These are phyloP conservation scores for Triglochin maritima DNA, from an alignment of 106 monocot species.

Conservation along the genomic window DNA sequence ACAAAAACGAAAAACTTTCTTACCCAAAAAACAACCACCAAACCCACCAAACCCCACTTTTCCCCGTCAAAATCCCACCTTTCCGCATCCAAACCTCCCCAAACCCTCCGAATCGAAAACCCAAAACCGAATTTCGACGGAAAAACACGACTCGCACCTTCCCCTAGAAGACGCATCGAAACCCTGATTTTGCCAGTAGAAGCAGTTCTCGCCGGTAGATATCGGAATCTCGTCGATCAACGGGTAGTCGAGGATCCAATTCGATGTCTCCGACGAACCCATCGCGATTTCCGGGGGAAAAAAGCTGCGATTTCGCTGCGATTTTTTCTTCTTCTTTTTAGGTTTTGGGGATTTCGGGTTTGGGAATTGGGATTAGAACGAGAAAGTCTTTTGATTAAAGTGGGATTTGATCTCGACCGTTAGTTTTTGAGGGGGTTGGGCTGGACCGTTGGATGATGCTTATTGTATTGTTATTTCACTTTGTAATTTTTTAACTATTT, in stretches of 20 bases:
- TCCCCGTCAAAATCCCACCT: too few species aligned
- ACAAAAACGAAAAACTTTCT: too few species aligned
- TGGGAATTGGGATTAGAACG: background rate
- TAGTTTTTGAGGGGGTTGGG: too few species aligned
- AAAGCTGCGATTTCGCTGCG: background rate
- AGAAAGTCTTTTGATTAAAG: background rate
- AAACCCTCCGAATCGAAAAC: too few species aligned
- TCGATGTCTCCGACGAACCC: constrained; percentile 25
- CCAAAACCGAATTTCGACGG: too few species aligned
- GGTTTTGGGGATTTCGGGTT: background rate
- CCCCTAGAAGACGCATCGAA: constrained; percentile 1
- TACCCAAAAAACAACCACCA: too few species aligned
- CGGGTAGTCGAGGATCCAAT: constrained; percentile 33
- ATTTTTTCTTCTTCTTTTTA: too few species aligned
- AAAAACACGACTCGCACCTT: background rate
- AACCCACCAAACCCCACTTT: too few species aligned
- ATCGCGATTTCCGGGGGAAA: constrained; percentile 8
- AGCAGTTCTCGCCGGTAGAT: constrained; percentile 15
- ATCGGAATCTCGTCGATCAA: constrained; percentile 28
- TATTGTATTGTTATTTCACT: too few species aligned
- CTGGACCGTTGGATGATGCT: background rate
- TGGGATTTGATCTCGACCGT: background rate
- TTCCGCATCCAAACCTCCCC: too few species aligned
- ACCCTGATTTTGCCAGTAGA: constrained; percentile 24
- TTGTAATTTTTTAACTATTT: too few species aligned